Percentiles rank a stretch among this genome's conserved stretches.
Conservation (phyloP, 176 grass and related monocot genomes). For the Alopecurus myosuroides region DNA sequence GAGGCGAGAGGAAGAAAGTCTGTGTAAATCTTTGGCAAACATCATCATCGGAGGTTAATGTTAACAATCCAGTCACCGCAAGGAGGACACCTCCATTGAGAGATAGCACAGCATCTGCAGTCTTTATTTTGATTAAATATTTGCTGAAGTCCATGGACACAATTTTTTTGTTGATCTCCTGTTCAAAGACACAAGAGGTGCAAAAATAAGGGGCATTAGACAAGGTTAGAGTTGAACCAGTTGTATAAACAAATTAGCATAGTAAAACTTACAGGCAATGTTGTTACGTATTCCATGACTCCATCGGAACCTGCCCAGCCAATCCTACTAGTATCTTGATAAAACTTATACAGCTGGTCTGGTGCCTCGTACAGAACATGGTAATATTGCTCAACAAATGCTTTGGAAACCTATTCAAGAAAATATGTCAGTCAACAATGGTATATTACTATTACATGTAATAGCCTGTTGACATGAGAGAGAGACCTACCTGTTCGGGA, state of each 20-base stretch:
- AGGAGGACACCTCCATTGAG: slow-evolving; percentile 61
- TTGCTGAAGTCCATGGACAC: slow-evolving; percentile 59
- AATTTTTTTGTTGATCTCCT: slow-evolving; percentile 67
- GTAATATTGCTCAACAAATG: slow-evolving; percentile 87
- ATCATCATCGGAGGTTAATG: slow-evolving; percentile 40
- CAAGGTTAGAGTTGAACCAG: neutral
- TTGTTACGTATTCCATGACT: slow-evolving; percentile 46
- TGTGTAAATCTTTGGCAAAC: slow-evolving; percentile 55
- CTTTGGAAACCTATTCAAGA: slow-evolving; percentile 47
- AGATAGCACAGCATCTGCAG: slow-evolving; percentile 57
- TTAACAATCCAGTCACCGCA: slow-evolving; percentile 67
- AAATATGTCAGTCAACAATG: neutral
- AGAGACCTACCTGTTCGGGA: slow-evolving; percentile 42
- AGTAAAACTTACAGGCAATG: slow-evolving; percentile 45
- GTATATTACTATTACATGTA: neutral
- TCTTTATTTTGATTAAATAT: slow-evolving; percentile 63
- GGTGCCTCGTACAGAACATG: slow-evolving; percentile 55
- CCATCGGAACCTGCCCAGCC: slow-evolving; percentile 49
- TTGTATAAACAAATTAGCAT: neutral
- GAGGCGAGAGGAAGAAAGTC: slow-evolving; percentile 85
- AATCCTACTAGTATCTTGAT: slow-evolving; percentile 65
- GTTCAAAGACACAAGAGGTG: slow-evolving; percentile 13
- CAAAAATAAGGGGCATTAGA: neutral
- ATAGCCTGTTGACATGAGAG: neutral
- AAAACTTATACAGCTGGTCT: slow-evolving; percentile 74